Evolutionary conservation across 805 yeast species (phyloP).

Genomic region (Hanseniaspora thailandica): DNA sequence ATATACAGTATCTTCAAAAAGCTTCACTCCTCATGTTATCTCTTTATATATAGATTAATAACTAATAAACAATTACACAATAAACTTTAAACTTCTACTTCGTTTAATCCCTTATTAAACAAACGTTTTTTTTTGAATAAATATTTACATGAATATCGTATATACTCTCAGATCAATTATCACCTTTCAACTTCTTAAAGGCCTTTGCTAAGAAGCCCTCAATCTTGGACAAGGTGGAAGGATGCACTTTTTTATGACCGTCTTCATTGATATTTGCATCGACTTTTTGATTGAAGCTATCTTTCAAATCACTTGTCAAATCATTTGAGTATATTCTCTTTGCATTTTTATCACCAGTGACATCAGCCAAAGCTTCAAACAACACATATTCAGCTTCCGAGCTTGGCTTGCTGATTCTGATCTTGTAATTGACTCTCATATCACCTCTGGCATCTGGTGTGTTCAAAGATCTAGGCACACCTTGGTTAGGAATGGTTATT

Average conservation of each 20-base stretch:
- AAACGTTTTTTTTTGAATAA: too few relatives aligned
- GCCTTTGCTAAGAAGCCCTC: conserved; percentile 49
- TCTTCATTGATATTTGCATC: neutral
- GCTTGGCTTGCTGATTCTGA: conserved; percentile 60
- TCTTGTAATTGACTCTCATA: conserved; percentile 60
- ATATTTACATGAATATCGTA: neutral
- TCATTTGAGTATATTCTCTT: conserved; percentile 36
- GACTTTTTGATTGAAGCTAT: neutral
- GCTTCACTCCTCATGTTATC: too few relatives aligned
- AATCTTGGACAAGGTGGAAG: conserved; percentile 36
- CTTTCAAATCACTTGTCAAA: neutral
- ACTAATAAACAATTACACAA: neutral
- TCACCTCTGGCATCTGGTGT: conserved; percentile 53
- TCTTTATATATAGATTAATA: neutral
- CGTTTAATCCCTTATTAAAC: too few relatives aligned
- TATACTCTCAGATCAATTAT: conserved; percentile 8
- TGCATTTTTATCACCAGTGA: conserved; percentile 70
- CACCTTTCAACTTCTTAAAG: conserved; percentile 39
- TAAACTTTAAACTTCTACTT: conserved; percentile 18
- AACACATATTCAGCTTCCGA: conserved; percentile 79
- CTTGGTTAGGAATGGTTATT: conserved; percentile 71
- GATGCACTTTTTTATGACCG: conserved; percentile 16
- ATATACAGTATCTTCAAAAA: too few relatives aligned
- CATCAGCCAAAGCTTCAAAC: conserved; percentile 89
- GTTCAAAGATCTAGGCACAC: conserved; percentile 57